Percentiles rank a stretch among this genome's conserved stretches.
These are phyloP conservation scores for Paxillus ammoniavirescens DNA, from an alignment of 768 basidiomycete genomes.

Conservation along the genomic window DNA sequence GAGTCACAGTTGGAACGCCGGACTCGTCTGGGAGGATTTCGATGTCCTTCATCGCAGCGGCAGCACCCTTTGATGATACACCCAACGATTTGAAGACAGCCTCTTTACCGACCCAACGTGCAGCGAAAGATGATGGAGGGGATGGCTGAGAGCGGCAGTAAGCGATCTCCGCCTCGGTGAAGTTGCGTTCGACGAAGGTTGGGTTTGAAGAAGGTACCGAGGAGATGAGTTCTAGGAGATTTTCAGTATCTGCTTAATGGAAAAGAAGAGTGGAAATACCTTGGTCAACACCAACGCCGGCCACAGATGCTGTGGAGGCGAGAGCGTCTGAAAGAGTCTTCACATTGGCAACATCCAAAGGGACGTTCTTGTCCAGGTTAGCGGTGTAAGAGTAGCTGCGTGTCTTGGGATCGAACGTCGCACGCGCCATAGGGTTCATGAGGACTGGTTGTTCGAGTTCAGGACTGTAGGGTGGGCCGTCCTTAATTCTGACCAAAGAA, in stretches of 20 bases:
- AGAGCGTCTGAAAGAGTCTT: conserved; percentile 52
- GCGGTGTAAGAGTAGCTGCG: conserved; percentile 81
- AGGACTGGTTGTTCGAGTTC: conserved; percentile 87
- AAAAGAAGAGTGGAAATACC: conserved; percentile 41
- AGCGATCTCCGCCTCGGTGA: conserved; percentile 81
- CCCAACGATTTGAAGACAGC: conserved; percentile 96
- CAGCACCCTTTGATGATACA: conserved; percentile 87
- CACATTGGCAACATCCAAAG: conserved; percentile 66
- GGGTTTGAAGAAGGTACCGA: conserved; percentile 87
- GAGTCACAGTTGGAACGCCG: conserved; percentile 76
- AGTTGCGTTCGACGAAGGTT: conserved; percentile 88
- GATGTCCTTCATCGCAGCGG: conserved; percentile 94
- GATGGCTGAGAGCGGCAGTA: conserved; percentile 90
- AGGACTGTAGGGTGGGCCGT: conserved; percentile 80
- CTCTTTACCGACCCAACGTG: conserved; percentile 97
- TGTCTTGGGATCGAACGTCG: conserved; percentile 75
- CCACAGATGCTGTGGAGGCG: conserved; percentile 40
- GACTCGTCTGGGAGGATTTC: conserved; percentile 81
- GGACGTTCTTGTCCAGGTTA: conserved; percentile 51
- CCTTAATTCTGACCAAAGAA: conserved; percentile 92
- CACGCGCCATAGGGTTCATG: conserved; percentile 91
- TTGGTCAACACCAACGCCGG: conserved; percentile 89
- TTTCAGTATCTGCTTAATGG: conserved; percentile 3
- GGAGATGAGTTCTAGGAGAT: conserved; percentile 77
- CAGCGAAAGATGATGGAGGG: conserved; percentile 87